A percentile compares a stretch with the other conserved stretches of the same genome.
Evolutionary conservation across 805 yeast genomes (phyloP).

Genomic region (Suhomyces tanzawaensis): DNA sequence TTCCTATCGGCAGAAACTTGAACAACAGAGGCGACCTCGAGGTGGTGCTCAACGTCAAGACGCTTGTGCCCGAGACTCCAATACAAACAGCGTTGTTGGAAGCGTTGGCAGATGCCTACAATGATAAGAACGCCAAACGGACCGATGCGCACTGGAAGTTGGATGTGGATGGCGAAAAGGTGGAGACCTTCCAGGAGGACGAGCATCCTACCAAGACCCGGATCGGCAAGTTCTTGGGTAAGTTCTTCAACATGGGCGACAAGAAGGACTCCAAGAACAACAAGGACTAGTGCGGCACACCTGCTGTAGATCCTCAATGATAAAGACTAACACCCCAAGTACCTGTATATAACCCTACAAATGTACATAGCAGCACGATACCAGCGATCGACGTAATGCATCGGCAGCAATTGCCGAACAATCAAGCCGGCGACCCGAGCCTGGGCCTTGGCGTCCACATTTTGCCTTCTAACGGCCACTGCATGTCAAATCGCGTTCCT

Average conservation of each 20-base stretch:
- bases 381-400: too few species aligned
- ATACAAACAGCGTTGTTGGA: slow-evolving; percentile 88
- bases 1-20: slow-evolving; percentile 59
- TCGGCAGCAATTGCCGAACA: too few species aligned
- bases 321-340: too few species aligned
- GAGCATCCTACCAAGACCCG: slow-evolving; percentile 33
- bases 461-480: too few species aligned
- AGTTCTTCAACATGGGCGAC: slow-evolving; percentile 17
- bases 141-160: slow-evolving; percentile 46
- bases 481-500: too few species aligned
- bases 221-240: slow-evolving; percentile 26
- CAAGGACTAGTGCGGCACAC: too few species aligned
- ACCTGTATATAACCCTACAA: not conserved
- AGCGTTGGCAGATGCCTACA: slow-evolving; percentile 87
- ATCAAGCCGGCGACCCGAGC: too few species aligned
- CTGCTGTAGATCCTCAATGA: too few species aligned
- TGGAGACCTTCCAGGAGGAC: slow-evolving; percentile 29
- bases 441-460: too few species aligned
- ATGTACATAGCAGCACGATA: not conserved
- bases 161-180: slow-evolving; percentile 28
- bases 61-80: slow-evolving; percentile 72
- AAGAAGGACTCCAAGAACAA: too few species aligned
- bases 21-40: slow-evolving; percentile 75
- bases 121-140: slow-evolving; percentile 77
- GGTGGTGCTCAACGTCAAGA: slow-evolving; percentile 67